Evolutionary conservation across 768 basidiomycete genomes (phyloP).

Genomic region (Kwoniella dejecticola): DNA sequence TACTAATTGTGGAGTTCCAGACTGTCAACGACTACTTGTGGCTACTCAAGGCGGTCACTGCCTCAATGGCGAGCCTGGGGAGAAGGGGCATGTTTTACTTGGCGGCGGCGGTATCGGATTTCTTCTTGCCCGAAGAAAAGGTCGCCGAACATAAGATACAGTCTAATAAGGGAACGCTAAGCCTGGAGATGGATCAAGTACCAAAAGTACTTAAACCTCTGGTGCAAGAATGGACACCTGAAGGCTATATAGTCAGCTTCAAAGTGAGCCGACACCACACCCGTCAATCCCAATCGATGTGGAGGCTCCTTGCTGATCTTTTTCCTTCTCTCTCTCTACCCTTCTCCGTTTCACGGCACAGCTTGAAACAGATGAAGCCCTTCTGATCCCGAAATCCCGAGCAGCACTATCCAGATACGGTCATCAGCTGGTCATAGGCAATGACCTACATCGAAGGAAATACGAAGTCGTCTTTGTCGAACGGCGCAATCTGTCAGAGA

Average conservation of each 20-base stretch:
- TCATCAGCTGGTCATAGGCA: constrained; percentile 96
- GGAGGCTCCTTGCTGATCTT: no score
- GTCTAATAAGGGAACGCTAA: constrained; percentile 87
- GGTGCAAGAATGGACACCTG: constrained; percentile 88
- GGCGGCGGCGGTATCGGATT: constrained; percentile 96
- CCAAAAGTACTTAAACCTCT: constrained; percentile 92
- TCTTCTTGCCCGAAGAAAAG: constrained; percentile 87
- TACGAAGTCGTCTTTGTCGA: constrained; percentile 90
- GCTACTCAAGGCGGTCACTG: constrained; percentile 76
- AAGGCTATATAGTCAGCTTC: constrained; percentile 93
- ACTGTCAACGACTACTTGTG: constrained; percentile 97
- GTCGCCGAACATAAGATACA: constrained; percentile 99
- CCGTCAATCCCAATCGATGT: background rate
- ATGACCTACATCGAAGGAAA: constrained; percentile 89
- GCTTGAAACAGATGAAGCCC: constrained; percentile 85
- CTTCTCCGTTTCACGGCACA: constrained; percentile 52
- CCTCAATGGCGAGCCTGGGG: constrained; percentile 71
- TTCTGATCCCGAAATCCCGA: constrained; percentile 88
- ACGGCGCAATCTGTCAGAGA: background rate
- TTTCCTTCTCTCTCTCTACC: no score
- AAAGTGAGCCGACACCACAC: constrained; percentile 64
- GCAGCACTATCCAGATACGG: constrained; percentile 88
- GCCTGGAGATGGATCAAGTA: constrained; percentile 98
- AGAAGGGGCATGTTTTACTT: constrained; percentile 88
- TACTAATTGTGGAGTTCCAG: constrained; percentile 85